Conservation (phyloP, 1,139 yeast genomes). For the Petasospora fabianii region DNA sequence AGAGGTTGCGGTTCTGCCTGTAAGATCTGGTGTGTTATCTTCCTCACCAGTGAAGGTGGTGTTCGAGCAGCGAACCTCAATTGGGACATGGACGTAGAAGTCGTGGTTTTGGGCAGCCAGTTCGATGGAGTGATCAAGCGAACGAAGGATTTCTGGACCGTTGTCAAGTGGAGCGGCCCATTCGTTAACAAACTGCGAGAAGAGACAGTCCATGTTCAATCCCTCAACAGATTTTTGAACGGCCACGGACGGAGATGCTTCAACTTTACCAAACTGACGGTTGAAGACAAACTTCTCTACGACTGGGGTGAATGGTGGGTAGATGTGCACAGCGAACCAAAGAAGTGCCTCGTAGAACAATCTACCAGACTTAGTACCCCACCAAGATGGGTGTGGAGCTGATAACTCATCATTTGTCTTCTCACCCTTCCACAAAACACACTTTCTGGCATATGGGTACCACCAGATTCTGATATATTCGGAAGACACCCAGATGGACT, state of each 20-base stretch:
- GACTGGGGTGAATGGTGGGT: slow-evolving; percentile 74
- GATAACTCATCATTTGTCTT: slow-evolving; percentile 61
- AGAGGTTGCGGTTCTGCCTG: slow-evolving; percentile 40
- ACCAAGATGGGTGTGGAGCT: slow-evolving; percentile 76
- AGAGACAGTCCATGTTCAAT: slow-evolving; percentile 92
- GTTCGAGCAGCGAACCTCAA: slow-evolving; percentile 91
- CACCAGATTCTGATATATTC: slow-evolving; percentile 95
- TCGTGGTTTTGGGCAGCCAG: slow-evolving; percentile 57
- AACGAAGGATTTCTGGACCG: slow-evolving; percentile 68
- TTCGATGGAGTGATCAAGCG: slow-evolving; percentile 58
- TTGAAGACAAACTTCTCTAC: slow-evolving; percentile 82
- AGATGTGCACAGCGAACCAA: slow-evolving; percentile 72
- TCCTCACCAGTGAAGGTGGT: slow-evolving; percentile 49
- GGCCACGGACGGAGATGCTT: slow-evolving; percentile 64
- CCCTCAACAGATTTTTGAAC: slow-evolving; percentile 84
- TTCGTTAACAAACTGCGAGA: slow-evolving; percentile 91
- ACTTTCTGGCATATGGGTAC: slow-evolving; percentile 88
- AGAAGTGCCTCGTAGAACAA: slow-evolving; percentile 73
- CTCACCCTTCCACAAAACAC: slow-evolving; percentile 87
- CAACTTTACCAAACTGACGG: slow-evolving; percentile 77
- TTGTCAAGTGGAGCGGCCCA: slow-evolving; percentile 87
- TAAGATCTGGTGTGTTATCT: slow-evolving; percentile 31
- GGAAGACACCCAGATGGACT: slow-evolving; percentile 78
- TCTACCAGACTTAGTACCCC: slow-evolving; percentile 77
- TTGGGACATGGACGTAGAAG: slow-evolving; percentile 89